phyloP scores from a whole-genome alignment of 306 rosid genomes.

The Ormosia emarginata region DNA sequence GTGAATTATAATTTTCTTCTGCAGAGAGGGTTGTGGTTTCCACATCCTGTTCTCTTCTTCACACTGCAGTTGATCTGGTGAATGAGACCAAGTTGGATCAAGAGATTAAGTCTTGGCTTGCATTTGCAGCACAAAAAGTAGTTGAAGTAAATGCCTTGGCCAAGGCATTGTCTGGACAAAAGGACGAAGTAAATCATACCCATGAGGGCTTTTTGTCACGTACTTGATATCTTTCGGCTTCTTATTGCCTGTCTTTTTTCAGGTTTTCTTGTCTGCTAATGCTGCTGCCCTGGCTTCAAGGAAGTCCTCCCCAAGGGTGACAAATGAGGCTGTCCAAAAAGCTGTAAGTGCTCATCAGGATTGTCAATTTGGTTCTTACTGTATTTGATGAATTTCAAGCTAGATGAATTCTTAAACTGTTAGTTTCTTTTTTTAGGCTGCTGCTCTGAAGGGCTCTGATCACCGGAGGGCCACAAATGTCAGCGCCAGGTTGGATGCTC shows the following conservation, averaged over 20 bases:
- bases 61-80: constrained; percentile 86
- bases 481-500: constrained; percentile 65
- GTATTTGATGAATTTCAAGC: neutral
- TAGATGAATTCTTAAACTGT: constrained; percentile 5
- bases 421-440: constrained; percentile 50
- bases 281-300: constrained; percentile 72
- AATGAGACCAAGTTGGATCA: constrained; percentile 72
- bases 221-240: neutral
- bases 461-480: constrained; percentile 69
- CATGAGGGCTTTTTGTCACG: neutral
- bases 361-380: neutral
- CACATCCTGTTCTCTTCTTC: constrained; percentile 88
- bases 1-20: neutral
- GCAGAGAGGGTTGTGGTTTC: constrained; percentile 75
- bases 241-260: constrained; percentile 24
- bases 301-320: constrained; percentile 81
- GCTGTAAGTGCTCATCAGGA: constrained; percentile 48
- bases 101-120: constrained; percentile 86
- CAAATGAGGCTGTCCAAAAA: constrained; percentile 75
- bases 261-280: constrained; percentile 70
- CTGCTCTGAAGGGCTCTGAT: constrained; percentile 70
- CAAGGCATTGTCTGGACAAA: constrained; percentile 64
- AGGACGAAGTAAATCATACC: constrained; percentile 47
- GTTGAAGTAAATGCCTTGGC: constrained; percentile 86
- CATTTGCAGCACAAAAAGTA: constrained; percentile 86